Evolutionary conservation across 1,284 basidiomycete genomes (phyloP).

Genomic region (Ustilago cynodontis): DNA sequence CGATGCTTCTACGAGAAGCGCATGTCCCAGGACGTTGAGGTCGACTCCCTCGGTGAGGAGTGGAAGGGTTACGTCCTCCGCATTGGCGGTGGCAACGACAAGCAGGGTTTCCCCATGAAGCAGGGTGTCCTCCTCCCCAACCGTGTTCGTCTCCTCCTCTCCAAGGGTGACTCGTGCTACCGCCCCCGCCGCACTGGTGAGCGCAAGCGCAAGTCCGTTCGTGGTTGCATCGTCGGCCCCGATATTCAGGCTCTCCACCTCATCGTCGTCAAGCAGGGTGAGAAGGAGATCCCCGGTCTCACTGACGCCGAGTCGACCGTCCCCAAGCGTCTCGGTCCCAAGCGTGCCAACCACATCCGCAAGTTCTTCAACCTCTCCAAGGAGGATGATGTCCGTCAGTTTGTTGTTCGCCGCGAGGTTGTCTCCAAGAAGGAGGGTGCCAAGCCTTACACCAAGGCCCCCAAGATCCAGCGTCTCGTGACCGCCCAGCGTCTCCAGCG

Average conservation of each 20-base stretch:
- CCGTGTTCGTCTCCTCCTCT: constrained; percentile 93
- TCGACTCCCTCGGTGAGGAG: constrained; percentile 92
- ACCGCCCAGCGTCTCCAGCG: constrained; percentile 95
- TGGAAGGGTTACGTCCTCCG: constrained; percentile 97
- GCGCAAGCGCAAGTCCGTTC: constrained; percentile 98
- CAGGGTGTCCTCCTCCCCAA: constrained; percentile 95
- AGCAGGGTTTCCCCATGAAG: constrained; percentile 90
- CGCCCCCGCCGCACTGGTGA: constrained; percentile 91
- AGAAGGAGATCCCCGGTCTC: constrained; percentile 88
- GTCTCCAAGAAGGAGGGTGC: constrained; percentile 91
- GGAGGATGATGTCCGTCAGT: constrained; percentile 98
- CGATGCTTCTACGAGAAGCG: constrained; percentile 97
- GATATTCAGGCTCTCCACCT: constrained; percentile 96
- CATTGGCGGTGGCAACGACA: constrained; percentile 96
- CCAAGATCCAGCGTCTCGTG: constrained; percentile 78
- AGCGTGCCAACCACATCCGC: constrained; percentile 80
- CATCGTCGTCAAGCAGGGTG: constrained; percentile 97
- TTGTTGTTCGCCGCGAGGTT: constrained; percentile 85
- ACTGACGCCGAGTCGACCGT: constrained; percentile 84
- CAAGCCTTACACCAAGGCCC: constrained; percentile 98
- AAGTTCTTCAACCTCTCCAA: constrained; percentile 98
- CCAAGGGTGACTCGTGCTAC: constrained; percentile 98
- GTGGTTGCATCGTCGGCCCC: constrained; percentile 93
- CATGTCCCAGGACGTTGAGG: constrained; percentile 93
- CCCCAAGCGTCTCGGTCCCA: constrained; percentile 94